phyloP scores from a whole-genome alignment of 2,329 filamentous ascomycete genomes.

The Colletotrichum sp. region DNA sequence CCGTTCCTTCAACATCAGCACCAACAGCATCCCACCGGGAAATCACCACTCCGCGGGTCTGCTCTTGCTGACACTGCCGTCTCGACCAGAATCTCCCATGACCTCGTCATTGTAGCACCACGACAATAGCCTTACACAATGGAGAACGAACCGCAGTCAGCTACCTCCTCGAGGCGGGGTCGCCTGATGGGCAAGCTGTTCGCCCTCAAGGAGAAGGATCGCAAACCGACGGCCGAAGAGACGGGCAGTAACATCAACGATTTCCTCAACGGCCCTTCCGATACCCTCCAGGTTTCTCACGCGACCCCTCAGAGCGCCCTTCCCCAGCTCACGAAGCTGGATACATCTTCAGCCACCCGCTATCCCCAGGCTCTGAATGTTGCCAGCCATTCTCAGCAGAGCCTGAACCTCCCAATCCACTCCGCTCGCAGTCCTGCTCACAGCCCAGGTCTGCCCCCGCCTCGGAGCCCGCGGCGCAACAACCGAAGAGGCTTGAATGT shows the following conservation, averaged over 20 bases:
- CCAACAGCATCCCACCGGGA: not conserved
- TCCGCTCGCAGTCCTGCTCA: slow-evolving; percentile 42
- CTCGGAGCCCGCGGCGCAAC: slow-evolving; percentile 47
- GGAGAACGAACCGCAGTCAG: slow-evolving; percentile 49
- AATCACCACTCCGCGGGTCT: not conserved
- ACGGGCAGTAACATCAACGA: slow-evolving; percentile 57
- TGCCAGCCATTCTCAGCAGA: slow-evolving; percentile 45
- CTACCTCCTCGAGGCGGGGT: slow-evolving; percentile 49
- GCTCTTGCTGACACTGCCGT: not conserved
- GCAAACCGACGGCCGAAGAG: slow-evolving; percentile 39
- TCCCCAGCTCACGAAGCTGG: slow-evolving; percentile 55
- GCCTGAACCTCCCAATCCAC: slow-evolving; percentile 46
- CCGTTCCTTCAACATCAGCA: not conserved
- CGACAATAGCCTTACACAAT: slow-evolving; percentile 32
- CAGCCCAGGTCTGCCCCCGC: slow-evolving; percentile 14
- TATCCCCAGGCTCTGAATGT: slow-evolving; percentile 60
- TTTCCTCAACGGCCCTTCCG: slow-evolving; percentile 62
- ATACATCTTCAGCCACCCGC: slow-evolving; percentile 59
- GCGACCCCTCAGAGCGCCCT: slow-evolving; percentile 46
- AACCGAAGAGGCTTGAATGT: slow-evolving; percentile 75
- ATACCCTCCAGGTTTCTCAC: slow-evolving; percentile 60
- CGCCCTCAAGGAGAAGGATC: slow-evolving; percentile 51
- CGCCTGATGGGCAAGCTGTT: slow-evolving; percentile 71
- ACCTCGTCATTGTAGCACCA: not conserved
- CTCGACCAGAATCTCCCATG: slow-evolving; percentile 7